Percentiles rank a stretch among this genome's conserved stretches.
Evolutionary conservation across 2,329 filamentous ascomycete genomes (phyloP).

Genomic region (Calonectria naviculata): DNA sequence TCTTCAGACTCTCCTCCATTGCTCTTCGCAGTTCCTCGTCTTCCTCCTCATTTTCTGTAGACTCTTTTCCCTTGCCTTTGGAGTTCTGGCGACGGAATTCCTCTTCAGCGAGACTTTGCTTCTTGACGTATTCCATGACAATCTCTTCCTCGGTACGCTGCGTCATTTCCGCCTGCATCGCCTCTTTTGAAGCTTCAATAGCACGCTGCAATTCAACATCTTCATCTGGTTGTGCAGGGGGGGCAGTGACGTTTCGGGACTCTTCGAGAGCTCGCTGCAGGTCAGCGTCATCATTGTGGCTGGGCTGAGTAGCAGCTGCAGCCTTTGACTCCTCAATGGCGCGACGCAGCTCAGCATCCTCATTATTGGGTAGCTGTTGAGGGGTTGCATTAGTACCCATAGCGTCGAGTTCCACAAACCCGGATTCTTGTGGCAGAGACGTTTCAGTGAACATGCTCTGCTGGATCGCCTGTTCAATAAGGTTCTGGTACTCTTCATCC

Average conservation of each 20-base stretch:
- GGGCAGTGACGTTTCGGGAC: slow-evolving; percentile 46
- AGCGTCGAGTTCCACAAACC: slow-evolving; percentile 28
- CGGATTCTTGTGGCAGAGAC: slow-evolving; percentile 30
- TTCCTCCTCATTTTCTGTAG: slow-evolving; percentile 49
- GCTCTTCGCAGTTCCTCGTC: slow-evolving; percentile 68
- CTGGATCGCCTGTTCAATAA: slow-evolving; percentile 67
- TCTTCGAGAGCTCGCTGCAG: slow-evolving; percentile 54
- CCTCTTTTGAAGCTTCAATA: slow-evolving; percentile 52
- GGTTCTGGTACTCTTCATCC: slow-evolving; percentile 67
- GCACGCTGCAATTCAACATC: slow-evolving; percentile 50
- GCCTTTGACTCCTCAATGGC: slow-evolving; percentile 55
- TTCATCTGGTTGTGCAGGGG: slow-evolving; percentile 45
- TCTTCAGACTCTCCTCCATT: slow-evolving; percentile 65
- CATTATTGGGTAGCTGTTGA: slow-evolving; percentile 4
- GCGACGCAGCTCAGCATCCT: slow-evolving; percentile 50
- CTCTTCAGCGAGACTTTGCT: slow-evolving; percentile 78
- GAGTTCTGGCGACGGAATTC: slow-evolving; percentile 53
- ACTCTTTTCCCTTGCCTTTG: slow-evolving; percentile 49
- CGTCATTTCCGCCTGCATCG: slow-evolving; percentile 52
- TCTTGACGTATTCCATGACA: slow-evolving; percentile 80
- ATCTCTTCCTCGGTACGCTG: slow-evolving; percentile 74
- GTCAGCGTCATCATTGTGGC: slow-evolving; percentile 46
- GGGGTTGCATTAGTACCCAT: not conserved
- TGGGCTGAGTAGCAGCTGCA: slow-evolving; percentile 31
- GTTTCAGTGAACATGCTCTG: slow-evolving; percentile 54